Conservation (phyloP, 495 filamentous ascomycete genomes). For the Aspergillus nidulans region DNA sequence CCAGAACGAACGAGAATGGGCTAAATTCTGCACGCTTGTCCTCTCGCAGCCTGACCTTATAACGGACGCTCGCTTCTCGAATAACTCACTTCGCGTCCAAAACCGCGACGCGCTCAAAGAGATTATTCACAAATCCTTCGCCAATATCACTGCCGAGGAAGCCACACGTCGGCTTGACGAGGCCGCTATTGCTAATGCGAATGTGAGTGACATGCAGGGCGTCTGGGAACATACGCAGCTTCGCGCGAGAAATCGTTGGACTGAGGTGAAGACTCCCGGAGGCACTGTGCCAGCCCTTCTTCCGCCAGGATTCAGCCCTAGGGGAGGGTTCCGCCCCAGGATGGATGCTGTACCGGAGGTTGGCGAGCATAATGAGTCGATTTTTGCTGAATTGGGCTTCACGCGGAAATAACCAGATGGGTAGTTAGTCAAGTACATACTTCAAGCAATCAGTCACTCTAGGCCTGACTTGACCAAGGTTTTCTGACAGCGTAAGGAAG, state of each 20-base stretch:
- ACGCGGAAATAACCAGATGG: not conserved
- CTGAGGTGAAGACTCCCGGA: slow-evolving; percentile 38
- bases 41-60: slow-evolving; percentile 27
- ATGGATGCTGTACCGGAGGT: slow-evolving; percentile 36
- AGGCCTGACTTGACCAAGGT: not conserved
- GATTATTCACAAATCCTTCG: slow-evolving; percentile 29
- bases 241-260: slow-evolving; percentile 40
- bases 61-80: slow-evolving; percentile 32
- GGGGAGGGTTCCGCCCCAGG: slow-evolving; percentile 29
- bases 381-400: slow-evolving; percentile 30
- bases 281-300: slow-evolving; percentile 40
- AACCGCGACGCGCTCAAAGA: slow-evolving; percentile 32
- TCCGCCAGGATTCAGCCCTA: slow-evolving; percentile 32
- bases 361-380: slow-evolving; percentile 40
- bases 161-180: slow-evolving; percentile 28
- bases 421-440: not conserved
- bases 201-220: slow-evolving; percentile 47
- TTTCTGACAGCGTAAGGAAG: no score
- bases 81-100: slow-evolving; percentile 28
- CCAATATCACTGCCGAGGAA: slow-evolving; percentile 23
- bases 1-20: slow-evolving; percentile 52
- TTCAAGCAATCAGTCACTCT: not conserved
- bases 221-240: slow-evolving; percentile 49
- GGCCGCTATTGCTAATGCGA: slow-evolving; percentile 44
- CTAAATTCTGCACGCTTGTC: slow-evolving; percentile 40